A percentile compares a stretch with the other conserved stretches of the same genome.
Evolutionary conservation across 2,329 filamentous ascomycete species (phyloP).

Genomic region (Exophiala aquamarina): DNA sequence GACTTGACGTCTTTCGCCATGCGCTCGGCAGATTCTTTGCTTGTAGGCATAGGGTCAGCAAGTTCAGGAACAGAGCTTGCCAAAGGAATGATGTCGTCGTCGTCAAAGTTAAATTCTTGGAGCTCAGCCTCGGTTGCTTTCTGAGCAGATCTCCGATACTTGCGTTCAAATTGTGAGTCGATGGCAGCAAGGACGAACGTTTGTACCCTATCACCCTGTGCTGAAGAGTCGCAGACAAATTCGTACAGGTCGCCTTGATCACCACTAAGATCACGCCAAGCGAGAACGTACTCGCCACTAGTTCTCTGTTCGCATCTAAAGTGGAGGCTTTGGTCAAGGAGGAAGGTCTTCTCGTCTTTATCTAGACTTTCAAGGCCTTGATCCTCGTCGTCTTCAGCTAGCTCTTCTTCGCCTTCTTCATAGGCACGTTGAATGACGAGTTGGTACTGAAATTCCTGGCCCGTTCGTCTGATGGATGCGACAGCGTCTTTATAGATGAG

Average conservation of each 20-base stretch:
- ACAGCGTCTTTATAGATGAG: constrained; percentile 98
- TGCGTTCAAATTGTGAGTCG: constrained; percentile 97
- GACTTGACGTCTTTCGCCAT: constrained; percentile 48
- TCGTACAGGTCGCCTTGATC: constrained; percentile 96
- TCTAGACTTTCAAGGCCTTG: constrained; percentile 76
- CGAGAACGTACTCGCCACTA: constrained; percentile 79
- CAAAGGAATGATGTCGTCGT: constrained; percentile 60
- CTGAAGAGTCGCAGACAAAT: constrained; percentile 84
- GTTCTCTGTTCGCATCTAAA: constrained; percentile 82
- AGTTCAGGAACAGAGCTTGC: constrained; percentile 59
- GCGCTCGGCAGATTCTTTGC: constrained; percentile 41
- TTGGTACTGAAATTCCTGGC: constrained; percentile 95
- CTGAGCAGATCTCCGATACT: constrained; percentile 77
- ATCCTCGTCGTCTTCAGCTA: constrained; percentile 88
- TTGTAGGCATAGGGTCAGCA: constrained; percentile 35
- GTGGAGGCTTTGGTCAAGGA: constrained; percentile 88
- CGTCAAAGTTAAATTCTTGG: constrained; percentile 74
- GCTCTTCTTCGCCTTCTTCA: constrained; percentile 94
- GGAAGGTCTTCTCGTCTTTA: constrained; percentile 94
- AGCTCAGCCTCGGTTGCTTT: constrained; percentile 81
- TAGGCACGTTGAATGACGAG: constrained; percentile 94
- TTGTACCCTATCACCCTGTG: constrained; percentile 68
- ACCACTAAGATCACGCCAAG: constrained; percentile 92
- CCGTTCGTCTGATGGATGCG: constrained; percentile 86
- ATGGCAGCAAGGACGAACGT: constrained; percentile 80